A percentile compares a stretch with the other conserved stretches of the same genome.
These are phyloP conservation scores for Sisymbrium irio DNA, from an alignment of 345 rosid genomes.

Conservation along the genomic window DNA sequence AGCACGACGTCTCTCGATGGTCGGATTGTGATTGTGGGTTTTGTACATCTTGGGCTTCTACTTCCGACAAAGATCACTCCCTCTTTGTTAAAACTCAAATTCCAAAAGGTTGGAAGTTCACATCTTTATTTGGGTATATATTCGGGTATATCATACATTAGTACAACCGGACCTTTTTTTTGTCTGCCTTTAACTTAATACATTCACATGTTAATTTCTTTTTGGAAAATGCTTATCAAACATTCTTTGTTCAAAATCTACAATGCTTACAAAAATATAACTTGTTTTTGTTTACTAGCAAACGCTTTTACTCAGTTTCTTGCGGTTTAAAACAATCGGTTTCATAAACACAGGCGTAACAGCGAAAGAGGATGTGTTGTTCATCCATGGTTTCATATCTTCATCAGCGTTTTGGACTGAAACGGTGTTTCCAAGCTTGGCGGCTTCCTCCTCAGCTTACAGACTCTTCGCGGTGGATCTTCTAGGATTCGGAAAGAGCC, in stretches of 20 bases:
- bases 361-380: conserved; percentile 75
- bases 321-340: not conserved
- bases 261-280: not conserved
- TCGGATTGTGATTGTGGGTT: conserved; percentile 83
- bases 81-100: conserved; percentile 74
- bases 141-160: not conserved
- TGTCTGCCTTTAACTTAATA: not conserved
- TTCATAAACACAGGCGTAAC: conserved; percentile 1
- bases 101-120: conserved; percentile 43
- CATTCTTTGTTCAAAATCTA: not conserved
- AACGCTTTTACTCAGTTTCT: not conserved
- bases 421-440: conserved; percentile 84
- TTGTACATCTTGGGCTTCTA: conserved; percentile 72
- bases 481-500: conserved; percentile 94
- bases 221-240: not conserved
- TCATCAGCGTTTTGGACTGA: conserved; percentile 97
- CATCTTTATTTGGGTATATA: not conserved
- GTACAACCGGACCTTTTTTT: not conserved
- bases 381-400: conserved; percentile 97
- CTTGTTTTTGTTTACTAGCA: not conserved
- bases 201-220: not conserved
- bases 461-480: conserved; percentile 86
- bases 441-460: conserved; percentile 45
- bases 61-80: conserved; percentile 41
- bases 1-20: conserved; percentile 59